Percentiles rank a stretch among this genome's conserved stretches.
These are phyloP conservation scores for Globisporangium radiosum DNA, from an alignment of 352 stramenopile genomes.

Conservation along the genomic window DNA sequence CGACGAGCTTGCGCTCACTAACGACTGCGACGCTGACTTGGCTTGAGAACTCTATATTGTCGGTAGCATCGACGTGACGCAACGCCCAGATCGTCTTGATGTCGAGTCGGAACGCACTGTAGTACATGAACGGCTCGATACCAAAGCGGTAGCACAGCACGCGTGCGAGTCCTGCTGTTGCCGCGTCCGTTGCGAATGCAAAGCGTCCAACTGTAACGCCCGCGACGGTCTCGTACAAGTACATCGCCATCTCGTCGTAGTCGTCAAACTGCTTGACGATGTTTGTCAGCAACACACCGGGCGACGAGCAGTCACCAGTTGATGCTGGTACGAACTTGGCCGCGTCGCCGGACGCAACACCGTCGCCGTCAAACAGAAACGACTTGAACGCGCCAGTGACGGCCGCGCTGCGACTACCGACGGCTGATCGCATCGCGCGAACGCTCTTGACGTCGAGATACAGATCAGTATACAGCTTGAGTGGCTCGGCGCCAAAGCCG, in stretches of 20 bases:
- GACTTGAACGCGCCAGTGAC: conserved; percentile 44
- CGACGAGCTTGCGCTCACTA: conserved; percentile 51
- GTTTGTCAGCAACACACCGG: conserved; percentile 38
- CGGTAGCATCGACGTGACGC: conserved; percentile 13
- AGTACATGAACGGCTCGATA: conserved; percentile 44
- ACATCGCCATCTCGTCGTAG: conserved; percentile 54
- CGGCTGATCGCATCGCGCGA: conserved; percentile 36
- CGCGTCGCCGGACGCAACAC: conserved; percentile 44
- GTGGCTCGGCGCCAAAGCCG: conserved; percentile 47
- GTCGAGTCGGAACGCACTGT: conserved; percentile 45
- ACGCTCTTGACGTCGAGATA: conserved; percentile 63
- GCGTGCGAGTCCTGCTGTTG: conserved; percentile 28
- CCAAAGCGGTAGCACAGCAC: conserved; percentile 63
- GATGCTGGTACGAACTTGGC: conserved; percentile 48
- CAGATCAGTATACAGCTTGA: conserved; percentile 35
- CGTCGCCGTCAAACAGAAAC: conserved; percentile 61
- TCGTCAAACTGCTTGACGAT: conserved; percentile 67
- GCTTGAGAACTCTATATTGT: not conserved
- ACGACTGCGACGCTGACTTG: conserved; percentile 43
- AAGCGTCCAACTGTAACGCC: conserved; percentile 40
- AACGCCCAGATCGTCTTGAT: conserved; percentile 57
- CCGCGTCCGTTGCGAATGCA: conserved; percentile 24
- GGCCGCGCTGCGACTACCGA: conserved; percentile 30
- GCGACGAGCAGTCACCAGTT: conserved; percentile 23
- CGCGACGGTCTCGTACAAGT: conserved; percentile 50